Evolutionary conservation across 805 yeast species (phyloP), one percentile per base, ranked within the genome.

Genomic region (Saccharomycopsis sp.): DNA sequence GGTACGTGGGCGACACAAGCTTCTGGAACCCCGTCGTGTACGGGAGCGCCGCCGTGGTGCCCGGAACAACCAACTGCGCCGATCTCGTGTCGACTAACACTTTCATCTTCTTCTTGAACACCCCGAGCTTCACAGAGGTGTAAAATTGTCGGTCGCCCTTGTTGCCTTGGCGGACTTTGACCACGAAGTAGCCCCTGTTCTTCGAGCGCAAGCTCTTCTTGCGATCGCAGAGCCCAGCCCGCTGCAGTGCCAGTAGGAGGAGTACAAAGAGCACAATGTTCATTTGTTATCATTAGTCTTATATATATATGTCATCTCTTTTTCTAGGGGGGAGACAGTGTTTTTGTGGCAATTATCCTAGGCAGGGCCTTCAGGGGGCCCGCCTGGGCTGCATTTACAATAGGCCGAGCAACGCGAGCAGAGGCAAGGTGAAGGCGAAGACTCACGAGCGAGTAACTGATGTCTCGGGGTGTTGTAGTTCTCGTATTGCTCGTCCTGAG

Each of bases 391-490:
- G n/a, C 27, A n/a, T 25, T 25, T 10, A 10, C 27, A 25, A 10
- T 10, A 25, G 9, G n/a, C n/a, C 27, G 12, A 25, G n/a, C 27
- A n/a, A n/a, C 27, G 9, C 12, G 27, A 25, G 9, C 12, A n/a
- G n/a, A 25, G 27, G 9, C 27, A 25, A 10, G 9, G n/a, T 23
- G 12, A 9, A 25, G n/a, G 16, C 34, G 6, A 18, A 40, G 19
- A 27, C 39, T 18, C 16, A 23, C 25, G n/a, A 12, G 16, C 25
- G 3, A n/a, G 32, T 21, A 33, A 16, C 21, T 15, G 22, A 34
- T 34, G 20, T 22, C 26, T 22, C 32, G n/a, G 23, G 21, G 5
- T 34, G 30, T 30, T 34, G 39, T 17, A 34, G 31, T n/a, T 22
- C 25, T 25, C 21, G 17, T 27, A 37, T 19, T 30, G 33, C 23